phyloP scores from a whole-genome alignment of 805 yeast genomes.

The Danielia reshetovae region DNA sequence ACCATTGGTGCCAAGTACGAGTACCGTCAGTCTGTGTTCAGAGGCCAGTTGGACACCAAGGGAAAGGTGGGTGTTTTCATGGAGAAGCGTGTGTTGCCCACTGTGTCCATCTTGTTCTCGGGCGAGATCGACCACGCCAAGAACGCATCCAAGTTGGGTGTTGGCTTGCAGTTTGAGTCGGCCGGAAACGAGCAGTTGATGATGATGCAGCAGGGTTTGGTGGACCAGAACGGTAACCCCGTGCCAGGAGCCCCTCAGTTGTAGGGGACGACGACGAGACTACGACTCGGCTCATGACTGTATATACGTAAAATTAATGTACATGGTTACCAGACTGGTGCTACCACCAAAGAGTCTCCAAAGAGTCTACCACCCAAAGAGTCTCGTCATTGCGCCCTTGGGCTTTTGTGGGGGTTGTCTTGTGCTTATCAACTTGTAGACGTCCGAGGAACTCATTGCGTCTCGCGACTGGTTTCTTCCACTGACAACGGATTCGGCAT shows the following conservation, averaged over 20 bases:
- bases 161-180: constrained; percentile 93
- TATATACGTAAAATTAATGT: constrained; percentile 9
- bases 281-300: constrained; percentile 17
- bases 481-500: background rate
- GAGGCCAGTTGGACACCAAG: constrained; percentile 88
- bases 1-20: constrained; percentile 96
- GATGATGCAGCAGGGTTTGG: constrained; percentile 84
- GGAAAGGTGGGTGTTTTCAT: constrained; percentile 90
- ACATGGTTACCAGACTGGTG: background rate
- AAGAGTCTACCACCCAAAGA: constrained; percentile 36
- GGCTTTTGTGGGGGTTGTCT: constrained; percentile 6
- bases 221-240: constrained; percentile 83
- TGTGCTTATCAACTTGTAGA: constrained; percentile 16
- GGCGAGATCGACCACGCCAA: constrained; percentile 88
- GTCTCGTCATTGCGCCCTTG: constrained; percentile 14
- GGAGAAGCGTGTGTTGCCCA: constrained; percentile 92
- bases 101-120: constrained; percentile 79
- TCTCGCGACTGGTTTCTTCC: constrained; percentile 2
- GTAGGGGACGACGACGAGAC: too few species aligned
- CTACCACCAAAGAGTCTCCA: background rate
- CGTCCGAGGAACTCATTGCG: constrained; percentile 18
- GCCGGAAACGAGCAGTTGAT: constrained; percentile 91
- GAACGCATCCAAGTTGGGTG: constrained; percentile 74
- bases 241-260: constrained; percentile 72
- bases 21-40: constrained; percentile 91